Conservation (phyloP, 495 filamentous ascomycete species). For the Lophiostoma macrostomum region DNA sequence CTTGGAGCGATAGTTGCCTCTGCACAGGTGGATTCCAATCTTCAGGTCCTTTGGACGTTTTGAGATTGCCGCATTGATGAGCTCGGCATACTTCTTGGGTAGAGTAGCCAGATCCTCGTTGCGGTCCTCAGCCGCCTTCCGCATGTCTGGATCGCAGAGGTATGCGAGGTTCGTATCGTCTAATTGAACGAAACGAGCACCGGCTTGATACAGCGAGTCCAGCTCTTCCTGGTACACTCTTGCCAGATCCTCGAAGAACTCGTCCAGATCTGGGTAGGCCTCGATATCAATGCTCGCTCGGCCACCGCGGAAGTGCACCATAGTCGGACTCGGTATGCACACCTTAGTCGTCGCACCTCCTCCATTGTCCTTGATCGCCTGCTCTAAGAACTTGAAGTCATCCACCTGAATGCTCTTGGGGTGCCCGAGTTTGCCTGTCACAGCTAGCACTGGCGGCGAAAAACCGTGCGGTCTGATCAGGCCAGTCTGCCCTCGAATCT, state of each 20-base stretch:
- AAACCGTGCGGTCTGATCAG: constrained; percentile 30
- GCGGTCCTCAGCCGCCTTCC: constrained; percentile 33
- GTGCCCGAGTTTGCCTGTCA: constrained; percentile 35
- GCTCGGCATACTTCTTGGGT: constrained; percentile 37
- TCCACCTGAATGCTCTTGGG: constrained; percentile 32
- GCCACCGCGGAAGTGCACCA: constrained; percentile 39
- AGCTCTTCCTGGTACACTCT: constrained; percentile 41
- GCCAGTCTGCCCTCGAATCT: constrained; percentile 28
- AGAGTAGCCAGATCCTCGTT: constrained; percentile 39
- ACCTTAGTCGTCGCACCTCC: constrained; percentile 33
- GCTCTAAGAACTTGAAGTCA: constrained; percentile 35
- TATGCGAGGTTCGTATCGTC: constrained; percentile 45
- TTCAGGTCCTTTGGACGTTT: constrained; percentile 40
- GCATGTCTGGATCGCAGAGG: constrained; percentile 42
- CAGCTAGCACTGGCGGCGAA: constrained; percentile 29
- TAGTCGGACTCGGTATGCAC: constrained; percentile 34
- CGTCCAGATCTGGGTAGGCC: constrained; percentile 35
- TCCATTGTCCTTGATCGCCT: constrained; percentile 23
- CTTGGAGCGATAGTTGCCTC: constrained; percentile 35
- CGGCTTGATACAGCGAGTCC: constrained; percentile 37
- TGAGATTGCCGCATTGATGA: constrained; percentile 41
- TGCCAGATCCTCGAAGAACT: constrained; percentile 41
- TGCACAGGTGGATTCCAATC: constrained; percentile 43
- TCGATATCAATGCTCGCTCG: constrained; percentile 31
- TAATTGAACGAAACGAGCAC: constrained; percentile 40